These are phyloP conservation scores for Balamuthia mandrillaris DNA, from an alignment of 208 protist genomes.

Conservation along the genomic window DNA sequence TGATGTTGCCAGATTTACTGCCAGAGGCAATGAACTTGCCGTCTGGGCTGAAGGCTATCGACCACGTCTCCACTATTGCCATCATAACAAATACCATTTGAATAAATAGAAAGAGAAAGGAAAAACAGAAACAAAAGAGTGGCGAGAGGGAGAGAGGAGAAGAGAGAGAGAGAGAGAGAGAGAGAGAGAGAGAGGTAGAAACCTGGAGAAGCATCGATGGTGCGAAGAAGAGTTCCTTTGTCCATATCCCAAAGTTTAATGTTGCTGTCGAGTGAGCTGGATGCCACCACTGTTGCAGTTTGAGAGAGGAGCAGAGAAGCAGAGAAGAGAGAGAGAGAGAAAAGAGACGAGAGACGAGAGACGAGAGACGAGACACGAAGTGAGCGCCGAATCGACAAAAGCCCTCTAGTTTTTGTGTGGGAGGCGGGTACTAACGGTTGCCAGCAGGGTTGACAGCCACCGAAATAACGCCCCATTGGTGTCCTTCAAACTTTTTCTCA, in stretches of 20 bases:
- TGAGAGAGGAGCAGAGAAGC: not conserved
- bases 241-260: not conserved
- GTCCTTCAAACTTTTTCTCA: not conserved
- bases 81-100: not conserved
- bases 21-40: conserved; percentile 2
- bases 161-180: not conserved
- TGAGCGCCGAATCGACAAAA: not conserved
- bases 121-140: not conserved
- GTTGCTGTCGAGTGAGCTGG: conserved; percentile 31
- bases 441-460: not conserved
- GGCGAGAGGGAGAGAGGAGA: not conserved
- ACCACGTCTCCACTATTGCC: conserved; percentile 11
- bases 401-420: too few species aligned
- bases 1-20: conserved; percentile 34
- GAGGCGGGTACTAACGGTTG: not conserved
- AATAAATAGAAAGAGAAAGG: not conserved
- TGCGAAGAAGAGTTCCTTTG: not conserved
- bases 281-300: not conserved
- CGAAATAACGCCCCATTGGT: conserved; percentile 23
- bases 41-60: conserved; percentile 32
- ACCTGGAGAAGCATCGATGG: conserved; percentile 14
- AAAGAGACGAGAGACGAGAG: not conserved
- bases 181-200: not conserved
- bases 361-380: not conserved
- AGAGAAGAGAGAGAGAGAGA: not conserved